Conservation (phyloP, 495 filamentous ascomycete genomes). For the Penicillium pulvis region DNA sequence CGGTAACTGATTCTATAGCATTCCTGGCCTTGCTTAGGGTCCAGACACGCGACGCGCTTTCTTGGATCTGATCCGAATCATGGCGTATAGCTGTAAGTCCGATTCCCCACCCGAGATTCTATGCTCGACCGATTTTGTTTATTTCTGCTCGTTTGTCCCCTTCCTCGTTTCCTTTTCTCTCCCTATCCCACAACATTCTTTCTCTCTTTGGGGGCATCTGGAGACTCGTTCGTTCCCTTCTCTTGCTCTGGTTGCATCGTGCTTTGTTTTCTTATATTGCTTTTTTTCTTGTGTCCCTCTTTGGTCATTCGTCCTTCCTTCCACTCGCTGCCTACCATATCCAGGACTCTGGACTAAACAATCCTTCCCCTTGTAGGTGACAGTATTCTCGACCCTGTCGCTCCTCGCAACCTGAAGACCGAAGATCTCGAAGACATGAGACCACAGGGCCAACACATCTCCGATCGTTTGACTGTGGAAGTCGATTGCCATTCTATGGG, state of each 20-base stretch:
- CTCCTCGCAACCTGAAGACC: constrained; percentile 27
- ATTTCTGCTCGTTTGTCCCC: constrained; percentile 40
- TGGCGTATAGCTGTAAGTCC: constrained; percentile 47
- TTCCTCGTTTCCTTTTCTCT: constrained; percentile 24
- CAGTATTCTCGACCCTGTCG: constrained; percentile 26
- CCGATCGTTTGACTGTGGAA: constrained; percentile 47
- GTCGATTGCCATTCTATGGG: constrained; percentile 47
- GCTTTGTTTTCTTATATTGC: neutral
- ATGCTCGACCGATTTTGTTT: constrained; percentile 44
- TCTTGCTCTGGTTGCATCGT: constrained; percentile 16
- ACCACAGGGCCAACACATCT: constrained; percentile 40
- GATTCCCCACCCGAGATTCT: constrained; percentile 35
- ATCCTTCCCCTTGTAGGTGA: constrained; percentile 28
- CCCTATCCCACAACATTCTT: constrained; percentile 30
- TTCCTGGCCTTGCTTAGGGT: constrained; percentile 48
- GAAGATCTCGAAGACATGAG: constrained; percentile 44
- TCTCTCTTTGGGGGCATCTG: constrained; percentile 8
- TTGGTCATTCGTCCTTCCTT: constrained; percentile 4
- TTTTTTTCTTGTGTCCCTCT: constrained; percentile 4
- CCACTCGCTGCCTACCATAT: neutral
- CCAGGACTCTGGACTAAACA: constrained; percentile 1
- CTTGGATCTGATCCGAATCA: constrained; percentile 35
- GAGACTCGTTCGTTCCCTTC: constrained; percentile 12
- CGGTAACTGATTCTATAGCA: constrained; percentile 46
- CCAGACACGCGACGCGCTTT: constrained; percentile 41